Evolutionary conservation across 768 basidiomycete genomes (phyloP), one percentile per base, ranked within the genome.

Genomic region (Panaeolus papilionaceus): DNA sequence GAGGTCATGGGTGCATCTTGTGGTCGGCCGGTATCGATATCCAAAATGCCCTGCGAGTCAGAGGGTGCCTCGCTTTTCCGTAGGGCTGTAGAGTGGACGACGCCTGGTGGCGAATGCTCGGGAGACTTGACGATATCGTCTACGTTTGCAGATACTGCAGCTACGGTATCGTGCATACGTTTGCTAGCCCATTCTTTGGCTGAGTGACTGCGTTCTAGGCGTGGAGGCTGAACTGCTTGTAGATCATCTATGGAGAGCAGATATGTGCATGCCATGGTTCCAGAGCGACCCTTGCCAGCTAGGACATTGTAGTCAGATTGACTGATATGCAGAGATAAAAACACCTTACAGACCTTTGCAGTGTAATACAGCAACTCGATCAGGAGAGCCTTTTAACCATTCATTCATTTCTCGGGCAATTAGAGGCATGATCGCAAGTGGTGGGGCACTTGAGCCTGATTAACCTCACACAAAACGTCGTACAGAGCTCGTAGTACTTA

Each of bases 201-300:
- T 33, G 77, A 78, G 65, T 83, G 79, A 66, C 80, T 89, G 11
- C 83, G 79, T 71, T 84, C 79, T 3, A 86, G 77, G 38, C 79
- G 78, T 0, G 86, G 86, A 4, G 88, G 80, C 16, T 58, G 54
- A 11, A 33, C 54, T 3, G 80, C 79, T 8, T 88, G 86, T 0
- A 77, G 67, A 45, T 79, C 79, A 23, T 84, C 82, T 2, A 87
- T 79, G 0, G 92, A 84, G 14, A 96, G 85, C 2, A 96, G 82
- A 76, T 95, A 93, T 10, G 92, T 83, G 75, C 94, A 94, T 0
- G 94, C 92, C 69, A 96, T 85, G 0, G 92, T 95, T 9, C 95
- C 95, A 0, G 94, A 95, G 64, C 94, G 84, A 14, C 94, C 94
- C 76, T 96, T 92, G 0, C 92, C 91, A 63, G 91, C 92, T 92